These are phyloP conservation scores for Ambrosiella beaveri DNA, from an alignment of 2,329 filamentous ascomycete genomes.

Conservation along the genomic window DNA sequence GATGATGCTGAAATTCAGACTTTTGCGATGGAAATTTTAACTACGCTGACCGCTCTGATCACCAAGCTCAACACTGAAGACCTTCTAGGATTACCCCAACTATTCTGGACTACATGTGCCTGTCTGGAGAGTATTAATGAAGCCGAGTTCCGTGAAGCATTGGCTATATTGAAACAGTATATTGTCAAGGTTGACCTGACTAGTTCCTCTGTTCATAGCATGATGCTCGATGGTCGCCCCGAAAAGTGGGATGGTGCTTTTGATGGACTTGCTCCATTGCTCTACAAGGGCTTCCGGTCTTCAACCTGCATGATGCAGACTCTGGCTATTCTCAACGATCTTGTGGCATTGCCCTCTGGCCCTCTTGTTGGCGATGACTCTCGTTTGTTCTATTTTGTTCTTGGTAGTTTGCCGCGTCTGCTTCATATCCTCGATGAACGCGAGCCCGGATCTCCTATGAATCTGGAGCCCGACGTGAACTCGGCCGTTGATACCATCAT, in stretches of 20 bases:
- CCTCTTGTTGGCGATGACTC: slow-evolving; percentile 66
- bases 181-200: slow-evolving; percentile 72
- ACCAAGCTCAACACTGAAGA: slow-evolving; percentile 63
- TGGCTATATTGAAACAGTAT: slow-evolving; percentile 80
- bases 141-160: slow-evolving; percentile 76
- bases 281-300: slow-evolving; percentile 86
- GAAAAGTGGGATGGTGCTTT: slow-evolving; percentile 78
- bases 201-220: slow-evolving; percentile 41
- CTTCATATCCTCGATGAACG: slow-evolving; percentile 58
- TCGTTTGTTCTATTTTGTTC: slow-evolving; percentile 65
- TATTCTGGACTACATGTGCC: slow-evolving; percentile 96
- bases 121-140: slow-evolving; percentile 96
- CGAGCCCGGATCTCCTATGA: slow-evolving; percentile 18
- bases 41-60: slow-evolving; percentile 82
- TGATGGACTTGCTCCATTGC: slow-evolving; percentile 65
- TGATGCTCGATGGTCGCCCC: slow-evolving; percentile 64
- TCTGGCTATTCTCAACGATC: slow-evolving; percentile 57
- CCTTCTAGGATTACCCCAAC: slow-evolving; percentile 74
- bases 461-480: slow-evolving; percentile 22
- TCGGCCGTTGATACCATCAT: slow-evolving; percentile 53
- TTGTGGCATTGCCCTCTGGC: slow-evolving; percentile 65
- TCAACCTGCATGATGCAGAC: slow-evolving; percentile 65
- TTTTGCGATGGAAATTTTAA: slow-evolving; percentile 95
- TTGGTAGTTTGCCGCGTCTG: slow-evolving; percentile 84
- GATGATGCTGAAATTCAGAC: slow-evolving; percentile 88